These are phyloP conservation scores for Tolypocladium amazonense DNA, from an alignment of 2,329 filamentous ascomycete genomes.

Conservation along the genomic window DNA sequence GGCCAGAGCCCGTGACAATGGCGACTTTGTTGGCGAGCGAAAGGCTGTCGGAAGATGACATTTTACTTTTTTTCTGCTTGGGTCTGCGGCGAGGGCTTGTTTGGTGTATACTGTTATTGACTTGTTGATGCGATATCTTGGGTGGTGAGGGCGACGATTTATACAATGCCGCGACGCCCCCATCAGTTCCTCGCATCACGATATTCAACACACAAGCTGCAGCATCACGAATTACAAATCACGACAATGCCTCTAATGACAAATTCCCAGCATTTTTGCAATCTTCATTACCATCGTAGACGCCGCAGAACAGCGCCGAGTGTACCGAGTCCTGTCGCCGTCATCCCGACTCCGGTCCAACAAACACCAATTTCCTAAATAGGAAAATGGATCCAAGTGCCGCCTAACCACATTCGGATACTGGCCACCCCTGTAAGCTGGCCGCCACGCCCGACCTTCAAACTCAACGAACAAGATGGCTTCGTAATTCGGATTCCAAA, in stretches of 20 bases:
- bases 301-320: background rate
- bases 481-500: background rate
- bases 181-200: background rate
- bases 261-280: background rate
- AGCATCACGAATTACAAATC: background rate
- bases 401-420: background rate
- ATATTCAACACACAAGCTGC: background rate
- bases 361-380: background rate
- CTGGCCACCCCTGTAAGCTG: background rate
- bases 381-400: background rate
- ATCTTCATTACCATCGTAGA: background rate
- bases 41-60: background rate
- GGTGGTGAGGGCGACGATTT: no score
- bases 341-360: background rate
- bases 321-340: background rate
- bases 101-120: background rate
- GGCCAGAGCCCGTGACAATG: background rate
- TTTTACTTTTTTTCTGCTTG: background rate
- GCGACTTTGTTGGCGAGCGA: background rate
- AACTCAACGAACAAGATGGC: background rate
- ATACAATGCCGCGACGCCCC: no score
- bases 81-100: no score
- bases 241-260: background rate
- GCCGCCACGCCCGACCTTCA: no score
- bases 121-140: background rate